Evolutionary conservation across 768 basidiomycete genomes (phyloP), one percentile per base, ranked within the genome.

Genomic region (Mycena belliarum): DNA sequence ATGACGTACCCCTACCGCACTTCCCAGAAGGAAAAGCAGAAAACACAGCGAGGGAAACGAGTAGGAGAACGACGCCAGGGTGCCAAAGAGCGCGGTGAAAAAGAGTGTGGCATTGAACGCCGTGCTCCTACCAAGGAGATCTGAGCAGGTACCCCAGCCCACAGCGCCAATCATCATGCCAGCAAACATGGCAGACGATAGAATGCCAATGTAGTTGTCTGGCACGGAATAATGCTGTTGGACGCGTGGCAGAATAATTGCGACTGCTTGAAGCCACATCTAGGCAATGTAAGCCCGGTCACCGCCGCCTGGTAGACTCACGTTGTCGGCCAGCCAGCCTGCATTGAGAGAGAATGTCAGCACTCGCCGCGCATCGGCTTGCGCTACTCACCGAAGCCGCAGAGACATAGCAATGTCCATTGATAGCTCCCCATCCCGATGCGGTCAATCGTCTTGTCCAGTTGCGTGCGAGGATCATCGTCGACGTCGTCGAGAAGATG

Each of bases 161-260:
- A 95, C 74, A 1, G 92, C 90, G 2, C 95, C 93, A 49, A 97
- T 69, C 94, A 98, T 97, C 96, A 98, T 98, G n/a, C 96, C 93
- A 12, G 82, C 86, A 68, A 95, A 95, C 83, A 93, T 94, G 4
- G 89, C 86, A 4, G 93, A 91, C 0, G 94, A 95, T 15, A 98
- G 74, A 1, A 81, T 70, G 23, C 95, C 96, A 47, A 95, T 91
- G 62, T 84, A 84, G 45, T 77, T 79, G 69, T 94, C 88, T 28
- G 85, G 82, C 8, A 92, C 89, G 65, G 79, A 74, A 72, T 87
- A 99, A 69, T 98, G 93, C 46, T 86, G 86, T 69, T 98, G 96
- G 23, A 99, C 89, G 45, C 96, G 81, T n/a, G 96, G 96, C n/a
- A 99, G 79, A 44, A 96, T 91, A 33, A 98, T 93, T 24, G 96